These are phyloP conservation scores for bread wheat (Triticum aestivum) DNA, from an alignment of 176 grass and related monocot genomes.

Conservation along the genomic window IWGSC_CS_RefSeq_v2.1 NC_057794.1:565469489-565469988, in stretches of 20 bases:
- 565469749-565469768: background rate
- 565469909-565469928: no score
- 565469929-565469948: background rate
- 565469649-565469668: background rate
- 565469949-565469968: background rate
- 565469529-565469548: background rate
- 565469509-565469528: no score
- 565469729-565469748: background rate
- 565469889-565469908: no score
- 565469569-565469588: background rate
- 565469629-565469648: background rate
- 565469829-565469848: background rate
- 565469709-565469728: background rate
- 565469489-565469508: no score
- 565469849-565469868: background rate
- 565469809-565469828: background rate
- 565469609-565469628: background rate
- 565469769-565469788: background rate
- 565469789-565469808: background rate
- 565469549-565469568: background rate
- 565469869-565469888: background rate
- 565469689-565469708: background rate
- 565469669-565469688: background rate
- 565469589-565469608: background rate
- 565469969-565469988: background rate